phyloP scores from a whole-genome alignment of 495 filamentous ascomycete species.

The Podospora australis region DNA sequence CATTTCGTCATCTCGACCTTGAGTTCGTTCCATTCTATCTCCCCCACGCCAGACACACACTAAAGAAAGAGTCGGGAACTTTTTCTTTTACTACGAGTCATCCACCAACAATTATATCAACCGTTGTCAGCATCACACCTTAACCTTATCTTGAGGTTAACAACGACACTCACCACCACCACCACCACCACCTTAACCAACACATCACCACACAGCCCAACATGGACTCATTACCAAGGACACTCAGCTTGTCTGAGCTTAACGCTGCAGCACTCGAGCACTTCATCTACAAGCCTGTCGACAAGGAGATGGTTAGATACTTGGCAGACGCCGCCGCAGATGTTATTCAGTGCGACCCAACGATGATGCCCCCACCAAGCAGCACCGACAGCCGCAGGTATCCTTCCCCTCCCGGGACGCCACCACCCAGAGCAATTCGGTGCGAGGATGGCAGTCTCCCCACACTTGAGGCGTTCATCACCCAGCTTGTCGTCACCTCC shows the following conservation, averaged over 20 bases:
- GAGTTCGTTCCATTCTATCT: constrained; percentile 5
- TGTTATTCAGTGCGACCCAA: constrained; percentile 86
- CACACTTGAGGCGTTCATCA: constrained; percentile 83
- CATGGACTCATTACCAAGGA: constrained; percentile 33
- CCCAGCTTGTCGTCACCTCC: constrained; percentile 78
- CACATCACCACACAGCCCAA: constrained; percentile 11
- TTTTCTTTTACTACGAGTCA: constrained; percentile 2
- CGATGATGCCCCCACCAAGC: constrained; percentile 34
- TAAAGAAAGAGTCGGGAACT: constrained; percentile 13
- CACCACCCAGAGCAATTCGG: constrained; percentile 50
- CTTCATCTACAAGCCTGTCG: constrained; percentile 79
- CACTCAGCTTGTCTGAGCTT: constrained; percentile 38
- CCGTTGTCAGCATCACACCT: neutral
- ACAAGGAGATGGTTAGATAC: constrained; percentile 76
- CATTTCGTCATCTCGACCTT: constrained; percentile 13
- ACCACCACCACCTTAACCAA: constrained; percentile 14
- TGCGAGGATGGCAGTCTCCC: constrained; percentile 52
- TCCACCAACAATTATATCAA: neutral
- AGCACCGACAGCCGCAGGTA: constrained; percentile 23
- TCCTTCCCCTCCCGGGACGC: constrained; percentile 61
- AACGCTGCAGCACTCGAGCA: constrained; percentile 83
- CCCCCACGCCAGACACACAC: neutral
- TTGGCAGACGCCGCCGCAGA: constrained; percentile 73
- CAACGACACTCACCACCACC: constrained; percentile 13
- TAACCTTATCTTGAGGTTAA: constrained; percentile 1